Evolutionary conservation across 139 green algal genomes (phyloP).

Genomic region (Chlorella sp.): DNA sequence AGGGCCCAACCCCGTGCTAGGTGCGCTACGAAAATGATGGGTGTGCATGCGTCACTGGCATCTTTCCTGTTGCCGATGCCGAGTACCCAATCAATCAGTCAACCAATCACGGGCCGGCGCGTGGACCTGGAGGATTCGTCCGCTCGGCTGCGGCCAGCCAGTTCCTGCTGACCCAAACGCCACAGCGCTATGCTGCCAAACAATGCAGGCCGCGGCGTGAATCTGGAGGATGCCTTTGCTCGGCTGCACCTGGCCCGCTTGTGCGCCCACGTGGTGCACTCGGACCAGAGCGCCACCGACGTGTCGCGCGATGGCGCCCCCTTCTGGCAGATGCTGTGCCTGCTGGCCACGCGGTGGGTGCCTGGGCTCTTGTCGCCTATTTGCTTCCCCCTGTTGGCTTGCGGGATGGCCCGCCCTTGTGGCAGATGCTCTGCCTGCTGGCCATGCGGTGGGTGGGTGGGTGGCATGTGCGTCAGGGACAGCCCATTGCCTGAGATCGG

Average conservation of each 20-base stretch:
- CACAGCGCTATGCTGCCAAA: not conserved
- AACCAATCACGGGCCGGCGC: too few species aligned
- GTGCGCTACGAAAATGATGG: not conserved
- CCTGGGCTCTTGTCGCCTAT: not conserved
- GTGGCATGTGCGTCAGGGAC: not conserved
- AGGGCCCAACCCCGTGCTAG: not conserved
- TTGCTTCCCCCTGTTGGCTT: not conserved
- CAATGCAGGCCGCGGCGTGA: constrained; percentile 37
- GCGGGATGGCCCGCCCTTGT: not conserved
- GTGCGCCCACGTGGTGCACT: constrained; percentile 71
- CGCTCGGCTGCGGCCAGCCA: too few species aligned
- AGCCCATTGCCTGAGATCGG: too few species aligned
- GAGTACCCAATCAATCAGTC: too few species aligned
- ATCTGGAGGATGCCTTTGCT: constrained; percentile 70
- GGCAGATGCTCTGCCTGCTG: not conserved
- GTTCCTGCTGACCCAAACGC: too few species aligned
- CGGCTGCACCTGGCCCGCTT: constrained; percentile 76
- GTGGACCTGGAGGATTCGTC: too few species aligned
- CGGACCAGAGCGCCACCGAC: constrained; percentile 52
- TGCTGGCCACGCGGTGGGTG: constrained; percentile 55
- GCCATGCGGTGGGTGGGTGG: too few species aligned
- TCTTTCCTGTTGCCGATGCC: not conserved
- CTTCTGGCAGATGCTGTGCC: constrained; percentile 57
- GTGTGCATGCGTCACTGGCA: too few species aligned
- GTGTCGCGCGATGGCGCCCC: constrained; percentile 37